Base-by-base conservation (phyloP, 306 rosid genomes). In the Castanea mollissima region DNA sequence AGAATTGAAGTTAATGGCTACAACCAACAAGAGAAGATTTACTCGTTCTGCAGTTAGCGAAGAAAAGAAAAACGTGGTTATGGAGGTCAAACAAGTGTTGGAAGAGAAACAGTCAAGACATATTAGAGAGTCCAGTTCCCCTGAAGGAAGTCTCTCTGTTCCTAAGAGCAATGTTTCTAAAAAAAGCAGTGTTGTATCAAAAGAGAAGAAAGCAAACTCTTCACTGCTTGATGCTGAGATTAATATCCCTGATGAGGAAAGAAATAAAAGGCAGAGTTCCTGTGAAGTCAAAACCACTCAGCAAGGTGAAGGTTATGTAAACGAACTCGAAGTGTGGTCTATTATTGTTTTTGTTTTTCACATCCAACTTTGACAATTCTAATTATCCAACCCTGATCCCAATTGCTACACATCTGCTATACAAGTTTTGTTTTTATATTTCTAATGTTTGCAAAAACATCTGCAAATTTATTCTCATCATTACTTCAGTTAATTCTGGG, bases 251-350 rank as follows among this genome's bases (percentile, higher is more conserved):
- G 49, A 11, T 69, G 71, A 38, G 31, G 70, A 59, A 35, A 59
- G 41, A 35, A 64, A 62, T 41, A 5, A 44, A 78, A 58, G 14
- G 69, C 62, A 12, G 62, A 46, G 27, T 15, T 49, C 77, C 35
- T 58, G 54, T 49, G 55, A 19, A 59, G 77, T 71, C 44, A 76
- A 58, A 76, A 76, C 32, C 64, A 20, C 21, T 79, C 55, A 32
- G 34, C 77, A 79, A 71, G 8, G 51, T 49, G 82, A 79, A 60
- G 82, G 77, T 71, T 44, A 46, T 38, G 35, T 78, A 71, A 41
- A 59, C 25, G 67, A 59, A 59, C 67, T 59, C 67, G 23, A 59
- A 59, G 25, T 23, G 67, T 59, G 5, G 34, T 59, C 67, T 21
- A 23, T 23, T 59, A 23, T 12, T 29, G 27, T 59, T 59, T 59